A percentile compares a stretch with the other conserved stretches of the same genome.
Conservation (phyloP, 345 rosid species). For the Linum usitatissimum region DNA sequence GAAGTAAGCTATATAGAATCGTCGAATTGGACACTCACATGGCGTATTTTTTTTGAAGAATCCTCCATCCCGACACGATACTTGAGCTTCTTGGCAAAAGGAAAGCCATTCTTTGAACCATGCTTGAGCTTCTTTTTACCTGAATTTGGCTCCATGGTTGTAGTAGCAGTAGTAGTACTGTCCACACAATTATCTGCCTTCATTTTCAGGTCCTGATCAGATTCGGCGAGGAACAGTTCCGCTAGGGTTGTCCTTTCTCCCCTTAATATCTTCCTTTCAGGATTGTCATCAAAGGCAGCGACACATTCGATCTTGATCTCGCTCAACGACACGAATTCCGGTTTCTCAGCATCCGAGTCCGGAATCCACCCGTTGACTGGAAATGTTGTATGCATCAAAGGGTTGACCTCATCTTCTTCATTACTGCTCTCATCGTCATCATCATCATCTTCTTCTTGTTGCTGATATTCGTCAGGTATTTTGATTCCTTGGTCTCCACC, state of each 20-base stretch:
- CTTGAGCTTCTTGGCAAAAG: conserved; percentile 52
- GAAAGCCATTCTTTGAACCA: conserved; percentile 31
- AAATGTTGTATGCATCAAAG: conserved; percentile 38
- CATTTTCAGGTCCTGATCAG: conserved; percentile 19
- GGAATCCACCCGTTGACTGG: conserved; percentile 8
- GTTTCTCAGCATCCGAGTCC: conserved; percentile 6
- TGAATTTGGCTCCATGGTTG: conserved; percentile 7
- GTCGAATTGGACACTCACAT: conserved; percentile 21
- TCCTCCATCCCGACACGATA: conserved; percentile 39
- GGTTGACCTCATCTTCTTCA: conserved; percentile 43
- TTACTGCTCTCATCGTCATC: conserved; percentile 9
- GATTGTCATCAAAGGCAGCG: conserved; percentile 15
- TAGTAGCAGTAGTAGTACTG: conserved; percentile 9
- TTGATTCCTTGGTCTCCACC: conserved; percentile 21
- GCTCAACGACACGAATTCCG: conserved; percentile 14
- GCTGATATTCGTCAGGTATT: conserved; percentile 12
- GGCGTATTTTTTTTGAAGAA: conserved; percentile 47
- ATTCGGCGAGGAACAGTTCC: conserved; percentile 64
- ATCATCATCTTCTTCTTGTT: conserved; percentile 11
- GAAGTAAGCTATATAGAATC: too few relatives aligned
- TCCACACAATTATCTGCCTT: conserved; percentile 13
- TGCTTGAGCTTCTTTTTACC: conserved; percentile 16
- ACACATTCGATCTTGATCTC: conserved; percentile 10
- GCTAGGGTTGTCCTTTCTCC: conserved; percentile 63
- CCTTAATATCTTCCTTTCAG: conserved; percentile 24